These are phyloP conservation scores for Pelargonium exstipulatum DNA, from an alignment of 441 rosid genomes.

Conservation along the genomic window DNA sequence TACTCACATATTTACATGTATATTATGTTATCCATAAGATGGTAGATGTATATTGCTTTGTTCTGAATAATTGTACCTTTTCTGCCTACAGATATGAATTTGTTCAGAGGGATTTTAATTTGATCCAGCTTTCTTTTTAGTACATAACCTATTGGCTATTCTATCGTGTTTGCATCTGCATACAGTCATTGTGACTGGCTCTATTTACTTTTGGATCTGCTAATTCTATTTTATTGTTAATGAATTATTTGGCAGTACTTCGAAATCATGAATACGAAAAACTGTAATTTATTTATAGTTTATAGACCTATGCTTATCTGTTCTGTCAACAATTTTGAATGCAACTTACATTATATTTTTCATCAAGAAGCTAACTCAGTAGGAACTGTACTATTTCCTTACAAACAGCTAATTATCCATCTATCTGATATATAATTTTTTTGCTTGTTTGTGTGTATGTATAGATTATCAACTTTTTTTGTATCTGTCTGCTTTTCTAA, in stretches of 20 bases:
- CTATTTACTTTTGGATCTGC: background rate
- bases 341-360: background rate
- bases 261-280: background rate
- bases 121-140: background rate
- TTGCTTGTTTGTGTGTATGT: background rate
- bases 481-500: conserved; percentile 11
- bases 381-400: background rate
- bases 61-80: background rate
- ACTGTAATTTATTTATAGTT: background rate
- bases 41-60: background rate
- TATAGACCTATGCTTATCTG: background rate
- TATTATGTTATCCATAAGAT: background rate
- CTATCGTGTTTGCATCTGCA: background rate
- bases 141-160: background rate
- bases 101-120: background rate
- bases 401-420: too few relatives aligned
- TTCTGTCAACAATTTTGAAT: background rate
- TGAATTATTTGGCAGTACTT: background rate
- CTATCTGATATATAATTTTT: too few relatives aligned
- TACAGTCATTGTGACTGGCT: background rate
- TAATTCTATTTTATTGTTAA: background rate
- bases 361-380: background rate
- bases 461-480: background rate
- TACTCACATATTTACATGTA: background rate
- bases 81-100: background rate